Percentiles rank a stretch among this genome's conserved stretches.
Conservation (phyloP, 2,329 filamentous ascomycete genomes). For the Exophiala oligosperma region DNA sequence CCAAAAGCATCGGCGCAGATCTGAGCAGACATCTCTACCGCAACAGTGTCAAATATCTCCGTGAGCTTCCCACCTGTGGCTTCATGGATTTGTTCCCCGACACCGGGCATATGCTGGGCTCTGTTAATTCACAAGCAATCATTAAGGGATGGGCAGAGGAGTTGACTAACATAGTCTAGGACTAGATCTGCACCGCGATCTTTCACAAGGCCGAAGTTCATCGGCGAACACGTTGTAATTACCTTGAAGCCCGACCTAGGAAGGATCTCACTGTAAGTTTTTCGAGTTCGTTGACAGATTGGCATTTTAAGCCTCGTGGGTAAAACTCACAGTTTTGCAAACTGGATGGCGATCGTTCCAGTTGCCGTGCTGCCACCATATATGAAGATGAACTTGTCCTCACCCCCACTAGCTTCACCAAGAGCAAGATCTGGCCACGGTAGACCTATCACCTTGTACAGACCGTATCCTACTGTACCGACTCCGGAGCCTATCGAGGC, state of each 20-base stretch:
- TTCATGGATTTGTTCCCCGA: not conserved
- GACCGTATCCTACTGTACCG: slow-evolving; percentile 49
- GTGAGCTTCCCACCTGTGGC: not conserved
- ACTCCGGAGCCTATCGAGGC: slow-evolving; percentile 54
- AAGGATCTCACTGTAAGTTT: no score
- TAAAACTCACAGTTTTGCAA: slow-evolving; percentile 32
- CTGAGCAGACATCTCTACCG: not conserved
- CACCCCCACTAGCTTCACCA: slow-evolving; percentile 21
- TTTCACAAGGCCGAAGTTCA: slow-evolving; percentile 47
- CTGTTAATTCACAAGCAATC: not conserved
- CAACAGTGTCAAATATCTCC: not conserved
- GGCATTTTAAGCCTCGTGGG: no score
- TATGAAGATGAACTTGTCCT: slow-evolving; percentile 33
- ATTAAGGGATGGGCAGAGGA: not conserved
- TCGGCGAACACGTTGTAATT: slow-evolving; percentile 38
- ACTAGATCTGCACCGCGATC: slow-evolving; percentile 41
- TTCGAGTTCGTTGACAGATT: no score
- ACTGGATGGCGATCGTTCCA: slow-evolving; percentile 41
- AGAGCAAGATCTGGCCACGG: slow-evolving; percentile 3
- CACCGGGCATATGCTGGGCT: not conserved
- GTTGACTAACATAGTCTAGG: no score
- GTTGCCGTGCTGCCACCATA: slow-evolving; percentile 42
- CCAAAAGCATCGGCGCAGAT: not conserved
- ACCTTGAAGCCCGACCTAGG: slow-evolving; percentile 39
- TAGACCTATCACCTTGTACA: slow-evolving; percentile 36